Evolutionary conservation across 2,329 filamentous ascomycete genomes (phyloP).

Genomic region (Elsinoe fawcettii): DNA sequence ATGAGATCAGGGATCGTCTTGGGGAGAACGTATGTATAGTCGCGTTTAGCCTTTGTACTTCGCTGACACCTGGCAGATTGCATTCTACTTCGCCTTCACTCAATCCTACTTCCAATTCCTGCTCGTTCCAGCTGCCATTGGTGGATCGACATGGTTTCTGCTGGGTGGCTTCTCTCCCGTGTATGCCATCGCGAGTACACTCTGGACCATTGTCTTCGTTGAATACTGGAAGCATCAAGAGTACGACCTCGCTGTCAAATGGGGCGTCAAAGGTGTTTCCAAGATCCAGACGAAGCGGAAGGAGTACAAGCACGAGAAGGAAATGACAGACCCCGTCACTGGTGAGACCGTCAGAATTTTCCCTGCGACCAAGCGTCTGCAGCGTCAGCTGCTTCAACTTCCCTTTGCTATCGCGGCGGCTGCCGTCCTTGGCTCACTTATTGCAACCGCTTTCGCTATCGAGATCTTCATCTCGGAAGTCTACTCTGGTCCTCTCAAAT

Average conservation of each 20-base stretch:
- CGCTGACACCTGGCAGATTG: slow-evolving; percentile 48
- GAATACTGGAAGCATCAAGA: slow-evolving; percentile 97
- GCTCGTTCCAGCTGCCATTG: slow-evolving; percentile 71
- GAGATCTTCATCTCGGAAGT: slow-evolving; percentile 95
- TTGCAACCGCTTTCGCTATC: slow-evolving; percentile 79
- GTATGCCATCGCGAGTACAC: slow-evolving; percentile 67
- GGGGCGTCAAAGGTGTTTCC: slow-evolving; percentile 81
- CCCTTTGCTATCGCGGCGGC: slow-evolving; percentile 75
- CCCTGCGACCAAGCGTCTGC: slow-evolving; percentile 64
- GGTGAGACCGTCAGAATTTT: slow-evolving; percentile 72
- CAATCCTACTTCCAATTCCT: slow-evolving; percentile 85
- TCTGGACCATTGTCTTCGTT: slow-evolving; percentile 87
- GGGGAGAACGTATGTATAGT: slow-evolving; percentile 37
- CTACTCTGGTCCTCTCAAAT: slow-evolving; percentile 82
- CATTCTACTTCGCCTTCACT: slow-evolving; percentile 92
- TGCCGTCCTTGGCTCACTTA: slow-evolving; percentile 67
- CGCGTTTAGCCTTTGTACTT: not conserved
- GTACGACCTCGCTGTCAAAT: slow-evolving; percentile 73
- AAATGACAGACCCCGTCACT: slow-evolving; percentile 70
- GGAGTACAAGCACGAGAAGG: slow-evolving; percentile 72
- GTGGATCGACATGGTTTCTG: slow-evolving; percentile 69
- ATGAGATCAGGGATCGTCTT: slow-evolving; percentile 44
- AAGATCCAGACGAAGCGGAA: slow-evolving; percentile 68
- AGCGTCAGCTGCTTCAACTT: slow-evolving; percentile 70
- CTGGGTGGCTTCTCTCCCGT: slow-evolving; percentile 75